These are phyloP conservation scores for Rhodomyrtus psidioides DNA, from an alignment of 441 rosid species.

Conservation along the genomic window DNA sequence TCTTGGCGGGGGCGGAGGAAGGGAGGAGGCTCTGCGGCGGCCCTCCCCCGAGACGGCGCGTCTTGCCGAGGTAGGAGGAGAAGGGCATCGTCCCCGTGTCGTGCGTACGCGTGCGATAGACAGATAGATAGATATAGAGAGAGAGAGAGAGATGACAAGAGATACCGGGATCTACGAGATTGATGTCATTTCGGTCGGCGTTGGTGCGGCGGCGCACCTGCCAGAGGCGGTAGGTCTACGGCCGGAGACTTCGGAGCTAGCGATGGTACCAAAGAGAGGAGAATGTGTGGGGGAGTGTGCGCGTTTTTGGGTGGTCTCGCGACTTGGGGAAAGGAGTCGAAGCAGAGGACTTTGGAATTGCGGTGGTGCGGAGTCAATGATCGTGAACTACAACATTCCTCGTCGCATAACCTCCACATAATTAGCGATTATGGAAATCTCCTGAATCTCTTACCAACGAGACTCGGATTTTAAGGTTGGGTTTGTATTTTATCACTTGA, in stretches of 20 bases:
- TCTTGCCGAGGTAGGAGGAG: slow-evolving; percentile 60
- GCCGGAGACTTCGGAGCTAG: neutral
- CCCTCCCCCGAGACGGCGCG: slow-evolving; percentile 53
- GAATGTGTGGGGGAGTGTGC: neutral
- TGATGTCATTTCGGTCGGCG: neutral
- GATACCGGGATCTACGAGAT: neutral
- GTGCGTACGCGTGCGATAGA: neutral
- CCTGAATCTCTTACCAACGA: no score
- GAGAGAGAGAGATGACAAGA: neutral
- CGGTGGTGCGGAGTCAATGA: neutral
- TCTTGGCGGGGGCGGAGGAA: slow-evolving; percentile 33
- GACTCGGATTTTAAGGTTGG: no score
- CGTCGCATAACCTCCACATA: no score
- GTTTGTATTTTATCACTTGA: no score
- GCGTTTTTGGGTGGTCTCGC: neutral
- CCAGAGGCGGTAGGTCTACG: neutral
- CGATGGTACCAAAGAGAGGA: neutral
- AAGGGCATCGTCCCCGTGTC: slow-evolving; percentile 37
- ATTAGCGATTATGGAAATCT: no score
- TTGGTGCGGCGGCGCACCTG: neutral
- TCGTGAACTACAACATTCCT: neutral
- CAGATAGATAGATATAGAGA: no score
- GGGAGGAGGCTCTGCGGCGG: slow-evolving; percentile 50
- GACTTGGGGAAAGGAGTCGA: neutral
- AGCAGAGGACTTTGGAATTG: neutral